Evolutionary conservation across 805 yeast genomes (phyloP).

Genomic region (Candida sakaeoensis): DNA sequence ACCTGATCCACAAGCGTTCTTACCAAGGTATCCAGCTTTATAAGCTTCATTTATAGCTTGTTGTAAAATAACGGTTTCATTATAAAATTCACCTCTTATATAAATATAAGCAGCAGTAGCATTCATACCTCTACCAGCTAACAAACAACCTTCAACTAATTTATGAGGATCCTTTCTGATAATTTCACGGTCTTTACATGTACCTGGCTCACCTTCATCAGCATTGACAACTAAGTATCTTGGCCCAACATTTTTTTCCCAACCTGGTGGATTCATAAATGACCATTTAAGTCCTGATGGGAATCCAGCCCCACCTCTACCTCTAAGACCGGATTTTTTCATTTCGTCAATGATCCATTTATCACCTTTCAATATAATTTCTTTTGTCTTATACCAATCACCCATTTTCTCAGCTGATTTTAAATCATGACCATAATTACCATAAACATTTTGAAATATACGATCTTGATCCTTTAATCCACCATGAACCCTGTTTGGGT

Average conservation of each 20-base stretch:
- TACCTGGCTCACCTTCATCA: slow-evolving; percentile 94
- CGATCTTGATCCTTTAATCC: slow-evolving; percentile 81
- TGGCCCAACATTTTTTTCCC: slow-evolving; percentile 90
- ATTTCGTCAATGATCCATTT: slow-evolving; percentile 87
- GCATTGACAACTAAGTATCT: slow-evolving; percentile 87
- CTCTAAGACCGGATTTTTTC: slow-evolving; percentile 80
- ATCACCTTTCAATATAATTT: slow-evolving; percentile 77
- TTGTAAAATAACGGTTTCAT: slow-evolving; percentile 72
- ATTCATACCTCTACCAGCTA: slow-evolving; percentile 90
- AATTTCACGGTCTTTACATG: slow-evolving; percentile 89
- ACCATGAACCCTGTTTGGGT: slow-evolving; percentile 58
- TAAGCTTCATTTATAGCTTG: slow-evolving; percentile 86
- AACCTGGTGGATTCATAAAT: slow-evolving; percentile 92
- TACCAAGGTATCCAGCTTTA: slow-evolving; percentile 74
- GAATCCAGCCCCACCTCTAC: slow-evolving; percentile 94
- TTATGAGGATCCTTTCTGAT: slow-evolving; percentile 90
- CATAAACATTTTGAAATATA: slow-evolving; percentile 81
- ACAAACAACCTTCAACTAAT: slow-evolving; percentile 85
- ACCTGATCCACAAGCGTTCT: slow-evolving; percentile 84
- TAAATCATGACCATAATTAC: slow-evolving; percentile 70
- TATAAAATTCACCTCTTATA: slow-evolving; percentile 86
- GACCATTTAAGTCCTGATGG: slow-evolving; percentile 92
- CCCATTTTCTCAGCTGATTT: slow-evolving; percentile 76
- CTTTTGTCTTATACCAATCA: slow-evolving; percentile 91
- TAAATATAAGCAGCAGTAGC: slow-evolving; percentile 91